Conservation (phyloP, 345 rosid species). For the Fremontodendron californicum region DNA sequence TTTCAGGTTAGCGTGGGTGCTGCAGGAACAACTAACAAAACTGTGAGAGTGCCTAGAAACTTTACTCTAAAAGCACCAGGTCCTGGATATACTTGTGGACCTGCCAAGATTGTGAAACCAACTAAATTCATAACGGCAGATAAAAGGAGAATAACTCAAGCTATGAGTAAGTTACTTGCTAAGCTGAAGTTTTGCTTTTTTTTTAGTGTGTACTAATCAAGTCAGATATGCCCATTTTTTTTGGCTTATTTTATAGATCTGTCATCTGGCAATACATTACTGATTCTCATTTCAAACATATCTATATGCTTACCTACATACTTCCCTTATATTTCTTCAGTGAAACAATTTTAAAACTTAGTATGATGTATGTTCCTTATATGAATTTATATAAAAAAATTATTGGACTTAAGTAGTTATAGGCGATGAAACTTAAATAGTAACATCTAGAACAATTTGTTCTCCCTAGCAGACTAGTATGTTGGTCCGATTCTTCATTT, state of each 20-base stretch:
- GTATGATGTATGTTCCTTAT: background rate
- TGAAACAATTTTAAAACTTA: background rate
- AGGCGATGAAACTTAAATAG: background rate
- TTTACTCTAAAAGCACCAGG: slow-evolving; percentile 88
- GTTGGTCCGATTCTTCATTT: too few relatives aligned
- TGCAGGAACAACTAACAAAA: slow-evolving; percentile 81
- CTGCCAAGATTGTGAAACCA: slow-evolving; percentile 64
- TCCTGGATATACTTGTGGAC: slow-evolving; percentile 92
- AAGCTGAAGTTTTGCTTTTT: background rate
- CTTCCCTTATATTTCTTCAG: background rate
- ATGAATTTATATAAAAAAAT: background rate
- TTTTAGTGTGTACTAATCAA: background rate
- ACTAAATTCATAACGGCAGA: slow-evolving; percentile 57
- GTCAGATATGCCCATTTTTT: background rate
- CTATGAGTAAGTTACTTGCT: slow-evolving; percentile 66
- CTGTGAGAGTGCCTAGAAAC: slow-evolving; percentile 70
- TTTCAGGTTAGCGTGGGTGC: slow-evolving; percentile 80
- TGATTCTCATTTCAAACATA: background rate
- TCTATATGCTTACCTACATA: background rate
- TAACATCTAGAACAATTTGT: background rate
- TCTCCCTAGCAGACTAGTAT: background rate
- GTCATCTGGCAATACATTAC: background rate
- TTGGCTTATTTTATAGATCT: background rate
- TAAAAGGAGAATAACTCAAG: slow-evolving; percentile 80
- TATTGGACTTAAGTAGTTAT: background rate